Evolutionary conservation across 1,139 yeast genomes (phyloP), one percentile per base, ranked within the genome.

Genomic region (Zhuliangozyma blackwelliae): DNA sequence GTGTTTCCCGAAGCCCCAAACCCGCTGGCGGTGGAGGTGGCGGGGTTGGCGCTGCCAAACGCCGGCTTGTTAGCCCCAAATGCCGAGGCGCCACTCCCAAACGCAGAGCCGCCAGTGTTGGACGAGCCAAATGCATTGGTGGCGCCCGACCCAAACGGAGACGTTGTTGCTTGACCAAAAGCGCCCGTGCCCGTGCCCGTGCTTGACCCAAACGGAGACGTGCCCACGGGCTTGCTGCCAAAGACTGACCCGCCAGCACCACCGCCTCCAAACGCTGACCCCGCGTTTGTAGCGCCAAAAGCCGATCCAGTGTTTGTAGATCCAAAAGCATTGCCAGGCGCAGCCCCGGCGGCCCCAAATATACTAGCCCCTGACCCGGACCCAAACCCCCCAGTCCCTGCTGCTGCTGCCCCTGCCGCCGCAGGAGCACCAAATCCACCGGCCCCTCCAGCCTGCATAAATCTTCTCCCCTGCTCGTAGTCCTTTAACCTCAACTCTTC

Each of bases 401-500:
- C n/a, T n/a, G 25, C 35, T 34, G n/a, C 37, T 42, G 8, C 45
- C 36, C 40, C 30, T 38, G 28, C 44, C 27, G 50, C 44, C 33
- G 45, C 37, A 33, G 52, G 41, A 28, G 54, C 50, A 19, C 61
- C 61, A 44, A 55, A 51, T 3, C 51, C 56, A 33, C 61, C 54
- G 9, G 48, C 44, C 12, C 57, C 54, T 10, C 55, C 40, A 21
- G 47, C 42, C 37, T 60, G 69, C n/a, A 83, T 85, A 46, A 52
- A 79, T 39, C 81, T 75, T 48, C 95, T 72, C 44, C 78, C 79
- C 45, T 81, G 87, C 52, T 81, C 79, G 57, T 92, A 92, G 62
- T 92, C 99, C 59, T 85, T 92, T 49, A 77, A 66, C 57, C 99
- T 75, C 60, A 92, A 73, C 58, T 92, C 98, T 59, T 90, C 97